These are phyloP conservation scores for Dalbergia cochinchinensis DNA, from an alignment of 306 rosid species.

Conservation along the genomic window DNA sequence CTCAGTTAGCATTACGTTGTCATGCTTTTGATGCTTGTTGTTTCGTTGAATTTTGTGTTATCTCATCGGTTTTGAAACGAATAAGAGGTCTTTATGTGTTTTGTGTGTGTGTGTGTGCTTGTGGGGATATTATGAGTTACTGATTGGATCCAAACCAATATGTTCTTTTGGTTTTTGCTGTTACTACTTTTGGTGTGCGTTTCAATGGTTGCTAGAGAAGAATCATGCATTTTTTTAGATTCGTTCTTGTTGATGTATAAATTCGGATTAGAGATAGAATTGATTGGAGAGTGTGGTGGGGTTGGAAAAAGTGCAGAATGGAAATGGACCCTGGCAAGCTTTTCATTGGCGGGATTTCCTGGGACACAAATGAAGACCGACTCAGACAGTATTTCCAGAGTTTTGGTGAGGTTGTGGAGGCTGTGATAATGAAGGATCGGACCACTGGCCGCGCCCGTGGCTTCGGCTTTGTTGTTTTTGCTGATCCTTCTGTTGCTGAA, in stretches of 20 bases:
- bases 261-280: slow-evolving; percentile 38
- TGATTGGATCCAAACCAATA: slow-evolving; percentile 51
- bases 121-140: slow-evolving; percentile 1
- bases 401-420: slow-evolving; percentile 63
- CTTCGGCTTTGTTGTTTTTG: slow-evolving; percentile 64
- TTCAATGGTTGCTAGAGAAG: slow-evolving; percentile 38
- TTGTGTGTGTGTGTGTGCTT: background rate
- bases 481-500: slow-evolving; percentile 65
- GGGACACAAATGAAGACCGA: slow-evolving; percentile 74
- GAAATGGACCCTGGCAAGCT: slow-evolving; percentile 84
- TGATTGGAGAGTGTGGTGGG: slow-evolving; percentile 38
- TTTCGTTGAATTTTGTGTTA: slow-evolving; percentile 48
- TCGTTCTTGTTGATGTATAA: slow-evolving; percentile 6
- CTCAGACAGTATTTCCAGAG: slow-evolving; percentile 64
- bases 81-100: slow-evolving; percentile 25
- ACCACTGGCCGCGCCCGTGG: slow-evolving; percentile 69
- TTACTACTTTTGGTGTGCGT: slow-evolving; percentile 37
- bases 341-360: slow-evolving; percentile 87
- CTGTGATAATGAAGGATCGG: slow-evolving; percentile 72
- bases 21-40: slow-evolving; percentile 40
- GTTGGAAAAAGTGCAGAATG: slow-evolving; percentile 56
- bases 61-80: slow-evolving; percentile 10
- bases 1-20: slow-evolving; percentile 54
- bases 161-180: background rate
- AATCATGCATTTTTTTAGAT: background rate